Evolutionary conservation across 139 green algal genomes (phyloP).

Genomic region (Edaphochlamys debaryana): DNA sequence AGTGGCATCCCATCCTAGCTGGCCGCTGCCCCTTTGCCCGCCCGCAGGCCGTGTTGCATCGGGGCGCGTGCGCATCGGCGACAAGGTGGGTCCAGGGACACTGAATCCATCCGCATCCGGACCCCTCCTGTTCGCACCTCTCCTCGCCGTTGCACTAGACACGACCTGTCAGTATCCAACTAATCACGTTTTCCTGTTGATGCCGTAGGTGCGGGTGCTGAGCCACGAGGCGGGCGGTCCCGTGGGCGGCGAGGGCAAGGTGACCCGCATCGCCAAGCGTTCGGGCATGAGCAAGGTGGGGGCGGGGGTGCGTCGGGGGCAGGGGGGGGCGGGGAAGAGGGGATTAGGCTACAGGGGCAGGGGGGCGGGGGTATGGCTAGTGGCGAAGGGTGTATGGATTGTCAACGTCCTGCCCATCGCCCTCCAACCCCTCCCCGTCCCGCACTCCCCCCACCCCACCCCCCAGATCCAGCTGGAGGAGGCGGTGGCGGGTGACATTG

Average conservation of each 20-base stretch:
- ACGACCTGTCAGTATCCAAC: too few species aligned
- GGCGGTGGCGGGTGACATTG: slow-evolving; percentile 85
- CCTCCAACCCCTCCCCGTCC: not conserved
- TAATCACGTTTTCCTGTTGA: too few species aligned
- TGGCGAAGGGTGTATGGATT: not conserved
- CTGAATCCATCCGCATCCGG: too few species aligned
- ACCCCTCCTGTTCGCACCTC: too few species aligned
- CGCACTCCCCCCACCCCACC: not conserved
- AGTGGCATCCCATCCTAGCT: too few species aligned
- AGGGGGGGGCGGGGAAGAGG: not conserved
- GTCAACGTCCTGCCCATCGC: not conserved
- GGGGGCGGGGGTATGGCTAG: not conserved
- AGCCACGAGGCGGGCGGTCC: not conserved
- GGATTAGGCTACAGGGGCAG: not conserved
- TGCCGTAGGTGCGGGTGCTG: slow-evolving; percentile 30
- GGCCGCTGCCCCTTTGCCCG: not conserved
- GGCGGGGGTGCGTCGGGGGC: not conserved
- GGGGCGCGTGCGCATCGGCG: slow-evolving; percentile 71
- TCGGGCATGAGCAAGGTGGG: slow-evolving; percentile 59
- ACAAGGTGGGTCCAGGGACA: slow-evolving; percentile 74
- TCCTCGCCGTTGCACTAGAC: too few species aligned
- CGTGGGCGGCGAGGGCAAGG: not conserved
- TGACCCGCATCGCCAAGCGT: slow-evolving; percentile 84
- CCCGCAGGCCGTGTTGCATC: slow-evolving; percentile 67
- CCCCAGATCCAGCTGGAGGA: slow-evolving; percentile 55